Percentiles rank a stretch among this genome's conserved stretches.
Conservation (phyloP, 208 protist species). For the Herpetomonas samuelpessoai region DNA sequence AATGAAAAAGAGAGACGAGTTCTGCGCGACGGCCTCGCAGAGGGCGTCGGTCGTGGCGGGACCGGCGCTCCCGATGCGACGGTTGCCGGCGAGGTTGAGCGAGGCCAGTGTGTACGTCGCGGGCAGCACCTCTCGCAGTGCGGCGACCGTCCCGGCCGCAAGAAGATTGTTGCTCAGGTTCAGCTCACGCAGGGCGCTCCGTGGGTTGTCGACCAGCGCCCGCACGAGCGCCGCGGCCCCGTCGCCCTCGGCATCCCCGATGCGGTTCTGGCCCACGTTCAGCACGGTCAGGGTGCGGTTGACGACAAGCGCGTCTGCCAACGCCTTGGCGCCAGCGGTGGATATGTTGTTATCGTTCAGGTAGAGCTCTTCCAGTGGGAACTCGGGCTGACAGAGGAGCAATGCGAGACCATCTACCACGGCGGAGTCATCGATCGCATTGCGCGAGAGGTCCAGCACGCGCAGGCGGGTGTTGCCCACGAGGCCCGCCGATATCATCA, state of each 20-base stretch:
- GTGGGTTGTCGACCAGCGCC: conserved; percentile 40
- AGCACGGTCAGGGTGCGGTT: conserved; percentile 81
- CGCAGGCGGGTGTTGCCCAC: conserved; percentile 56
- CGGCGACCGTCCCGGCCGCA: conserved; percentile 28
- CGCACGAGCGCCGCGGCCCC: conserved; percentile 48
- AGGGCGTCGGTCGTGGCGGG: conserved; percentile 12
- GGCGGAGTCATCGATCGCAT: conserved; percentile 68
- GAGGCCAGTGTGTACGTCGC: conserved; percentile 34
- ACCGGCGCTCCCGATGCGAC: conserved; percentile 21
- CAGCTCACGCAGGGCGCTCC: conserved; percentile 38
- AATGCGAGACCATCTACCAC: conserved; percentile 55
- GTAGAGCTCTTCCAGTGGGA: conserved; percentile 74
- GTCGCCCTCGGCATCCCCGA: conserved; percentile 68
- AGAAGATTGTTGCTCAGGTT: conserved; percentile 77
- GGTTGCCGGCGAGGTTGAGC: conserved; percentile 75
- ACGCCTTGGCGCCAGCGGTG: conserved; percentile 43
- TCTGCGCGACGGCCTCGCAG: conserved; percentile 38
- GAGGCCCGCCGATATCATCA: conserved; percentile 59
- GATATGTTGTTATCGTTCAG: conserved; percentile 77
- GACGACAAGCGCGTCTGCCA: conserved; percentile 63
- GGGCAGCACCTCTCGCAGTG: conserved; percentile 58
- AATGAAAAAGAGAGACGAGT: conserved; percentile 54
- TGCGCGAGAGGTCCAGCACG: conserved; percentile 84
- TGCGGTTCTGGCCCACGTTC: conserved; percentile 73
- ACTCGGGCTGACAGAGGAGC: conserved; percentile 58